Evolutionary conservation across 345 rosid species (phyloP), one percentile per base, ranked within the genome.

Genomic region (Arabis alpina): DNA sequence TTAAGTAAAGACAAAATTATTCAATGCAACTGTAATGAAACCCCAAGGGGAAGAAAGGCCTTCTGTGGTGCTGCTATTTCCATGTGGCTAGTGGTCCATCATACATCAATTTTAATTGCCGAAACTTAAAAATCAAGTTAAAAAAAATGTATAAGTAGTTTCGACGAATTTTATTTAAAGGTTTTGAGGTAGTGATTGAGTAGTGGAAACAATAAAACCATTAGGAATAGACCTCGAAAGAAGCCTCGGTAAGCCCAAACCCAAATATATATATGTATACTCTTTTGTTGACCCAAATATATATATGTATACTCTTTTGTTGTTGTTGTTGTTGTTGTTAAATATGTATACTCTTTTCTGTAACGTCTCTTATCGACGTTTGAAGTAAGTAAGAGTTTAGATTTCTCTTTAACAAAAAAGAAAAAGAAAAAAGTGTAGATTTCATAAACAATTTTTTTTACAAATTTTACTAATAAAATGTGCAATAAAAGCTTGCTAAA

Each of bases 21-120:
- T 69, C 9, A 75, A 62, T 68, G 79, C 70, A 63, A 62, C 48
- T 66, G 54, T 59, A 43, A 74, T 19, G 68, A 74, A 74, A 74
- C 73, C 78, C 49, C 25, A 4, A 66, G 36, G 55, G 36, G 16
- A 67, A 67, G 61, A 60, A 68, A 69, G 63, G 39, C 44, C 70
- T 49, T 65, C 2, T 66, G 61, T 66, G 65, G 53, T 73, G 49
- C 77, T 73, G 77, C 28, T 19, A 73, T 39, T 73, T 55, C 61
- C 77, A 66, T 65, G 47, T 73, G 77, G 67, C 66, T 24, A 65
- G 72, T 73, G 77, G 66, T 73, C 77, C 77, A 73, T 66, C 43
- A n/a, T 53, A 15, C 42, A 14, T 55, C 43, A 8, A 37, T 10
- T 62, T 11, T 34, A 14, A 7, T 34, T 41, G 44, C 13, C 19